phyloP scores from a whole-genome alignment of 306 rosid genomes.

The Fragaria nilgerrensis region DNA sequence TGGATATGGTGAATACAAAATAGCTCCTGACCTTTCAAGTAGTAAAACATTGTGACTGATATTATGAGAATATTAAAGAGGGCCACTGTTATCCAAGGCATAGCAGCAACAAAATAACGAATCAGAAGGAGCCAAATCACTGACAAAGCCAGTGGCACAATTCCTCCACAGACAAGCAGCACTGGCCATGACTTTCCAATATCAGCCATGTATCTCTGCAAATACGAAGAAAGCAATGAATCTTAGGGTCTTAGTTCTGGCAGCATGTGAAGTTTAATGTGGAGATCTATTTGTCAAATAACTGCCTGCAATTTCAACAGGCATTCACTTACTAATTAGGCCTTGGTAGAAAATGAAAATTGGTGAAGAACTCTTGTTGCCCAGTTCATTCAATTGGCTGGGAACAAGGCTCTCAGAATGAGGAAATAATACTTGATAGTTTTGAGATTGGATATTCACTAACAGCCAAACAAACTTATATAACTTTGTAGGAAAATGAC shows the following conservation, averaged over 20 bases:
- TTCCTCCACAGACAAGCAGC: slow-evolving; percentile 92
- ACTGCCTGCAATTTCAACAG: neutral
- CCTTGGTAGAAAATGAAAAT: neutral
- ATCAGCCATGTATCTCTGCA: slow-evolving; percentile 98
- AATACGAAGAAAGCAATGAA: slow-evolving; percentile 15
- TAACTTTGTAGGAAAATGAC: neutral
- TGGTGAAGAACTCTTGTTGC: neutral
- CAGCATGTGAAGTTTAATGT: slow-evolving; percentile 1
- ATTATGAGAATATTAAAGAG: slow-evolving; percentile 75
- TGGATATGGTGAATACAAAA: neutral
- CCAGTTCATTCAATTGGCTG: slow-evolving; percentile 4
- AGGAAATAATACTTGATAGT: neutral
- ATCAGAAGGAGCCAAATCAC: slow-evolving; percentile 93
- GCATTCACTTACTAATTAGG: neutral
- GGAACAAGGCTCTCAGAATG: neutral
- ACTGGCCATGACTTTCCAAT: slow-evolving; percentile 96
- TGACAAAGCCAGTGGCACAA: slow-evolving; percentile 83
- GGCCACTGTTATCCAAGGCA: slow-evolving; percentile 94
- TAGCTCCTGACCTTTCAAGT: slow-evolving; percentile 71
- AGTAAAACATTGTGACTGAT: slow-evolving; percentile 81
- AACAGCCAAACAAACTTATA: neutral
- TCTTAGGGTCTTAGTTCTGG: neutral
- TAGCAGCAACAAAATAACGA: slow-evolving; percentile 90
- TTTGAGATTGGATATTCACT: neutral
- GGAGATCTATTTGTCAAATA: neutral